Conservation (phyloP, 345 rosid species). For the Murraya paniculata region DNA sequence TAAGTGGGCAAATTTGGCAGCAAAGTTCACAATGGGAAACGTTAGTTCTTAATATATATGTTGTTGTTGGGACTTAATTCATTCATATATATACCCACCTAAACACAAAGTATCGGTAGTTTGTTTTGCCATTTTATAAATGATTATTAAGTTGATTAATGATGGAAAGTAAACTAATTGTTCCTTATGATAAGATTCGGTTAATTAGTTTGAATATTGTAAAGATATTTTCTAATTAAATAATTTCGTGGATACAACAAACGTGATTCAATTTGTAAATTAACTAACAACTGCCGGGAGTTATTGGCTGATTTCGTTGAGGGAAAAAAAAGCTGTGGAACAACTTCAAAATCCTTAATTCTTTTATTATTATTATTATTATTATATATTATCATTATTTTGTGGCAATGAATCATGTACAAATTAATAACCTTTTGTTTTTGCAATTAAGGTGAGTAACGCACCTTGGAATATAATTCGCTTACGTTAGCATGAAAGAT, state of each 20-base stretch:
- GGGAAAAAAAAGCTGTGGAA: neutral
- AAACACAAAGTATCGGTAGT: neutral
- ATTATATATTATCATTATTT: too few species aligned
- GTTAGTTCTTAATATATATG: neutral
- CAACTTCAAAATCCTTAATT: neutral
- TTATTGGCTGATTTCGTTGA: neutral
- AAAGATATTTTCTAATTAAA: neutral
- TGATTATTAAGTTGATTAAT: neutral
- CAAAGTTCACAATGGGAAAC: neutral
- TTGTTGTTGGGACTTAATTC: neutral
- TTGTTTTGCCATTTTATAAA: neutral
- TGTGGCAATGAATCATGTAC: neutral
- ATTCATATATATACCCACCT: neutral
- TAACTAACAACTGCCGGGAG: neutral
- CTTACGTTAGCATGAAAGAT: slow-evolving; percentile 18
- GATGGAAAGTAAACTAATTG: neutral
- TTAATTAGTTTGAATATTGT: neutral
- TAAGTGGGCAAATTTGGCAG: slow-evolving; percentile 11
- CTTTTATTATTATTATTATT: neutral
- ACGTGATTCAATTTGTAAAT: neutral
- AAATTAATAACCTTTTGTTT: neutral
- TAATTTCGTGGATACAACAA: neutral
- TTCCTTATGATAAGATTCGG: neutral
- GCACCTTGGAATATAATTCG: neutral
- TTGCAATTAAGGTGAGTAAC: neutral